Percentiles rank a stretch among this genome's conserved stretches.
These are phyloP conservation scores for Entomortierella chlamydospora DNA, from an alignment of 192 early-diverging fungal genomes.

Conservation along the genomic window DNA sequence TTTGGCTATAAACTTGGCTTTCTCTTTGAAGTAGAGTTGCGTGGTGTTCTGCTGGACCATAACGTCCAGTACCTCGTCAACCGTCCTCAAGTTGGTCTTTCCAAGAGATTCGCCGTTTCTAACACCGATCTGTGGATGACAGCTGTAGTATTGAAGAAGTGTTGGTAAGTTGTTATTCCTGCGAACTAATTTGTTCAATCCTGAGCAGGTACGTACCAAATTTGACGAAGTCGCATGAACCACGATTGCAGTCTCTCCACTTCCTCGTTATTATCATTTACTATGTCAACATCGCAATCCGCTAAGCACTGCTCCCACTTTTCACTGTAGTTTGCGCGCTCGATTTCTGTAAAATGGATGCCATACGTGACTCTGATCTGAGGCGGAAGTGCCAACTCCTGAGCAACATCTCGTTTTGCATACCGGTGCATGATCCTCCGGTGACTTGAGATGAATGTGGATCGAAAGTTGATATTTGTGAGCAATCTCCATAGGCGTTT, in stretches of 20 bases:
- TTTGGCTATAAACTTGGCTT: slow-evolving; percentile 20
- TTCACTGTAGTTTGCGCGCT: slow-evolving; percentile 70
- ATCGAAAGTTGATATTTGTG: slow-evolving; percentile 20
- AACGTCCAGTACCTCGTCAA: slow-evolving; percentile 64
- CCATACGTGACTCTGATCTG: slow-evolving; percentile 61
- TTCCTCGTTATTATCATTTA: slow-evolving; percentile 5
- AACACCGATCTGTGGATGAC: slow-evolving; percentile 67
- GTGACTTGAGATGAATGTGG: slow-evolving; percentile 37
- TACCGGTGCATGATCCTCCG: slow-evolving; percentile 66
- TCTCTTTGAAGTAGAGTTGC: slow-evolving; percentile 46
- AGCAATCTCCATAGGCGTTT: slow-evolving; percentile 26
- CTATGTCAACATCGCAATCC: slow-evolving; percentile 47
- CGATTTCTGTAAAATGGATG: slow-evolving; percentile 65
- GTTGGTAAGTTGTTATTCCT: no score
- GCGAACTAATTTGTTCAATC: no score
- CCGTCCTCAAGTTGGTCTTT: slow-evolving; percentile 55
- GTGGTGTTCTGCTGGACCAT: slow-evolving; percentile 54
- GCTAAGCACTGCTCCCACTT: slow-evolving; percentile 58
- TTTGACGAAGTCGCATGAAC: slow-evolving; percentile 36
- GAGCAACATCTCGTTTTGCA: slow-evolving; percentile 61
- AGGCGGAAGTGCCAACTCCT: slow-evolving; percentile 66
- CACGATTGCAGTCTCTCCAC: slow-evolving; percentile 21
- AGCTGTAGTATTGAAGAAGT: slow-evolving; percentile 31
- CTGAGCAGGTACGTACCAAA: no score
- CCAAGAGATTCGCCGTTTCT: slow-evolving; percentile 61